These are phyloP conservation scores for Lupinus albus DNA, from an alignment of 306 rosid genomes.

Conservation along the genomic window DNA sequence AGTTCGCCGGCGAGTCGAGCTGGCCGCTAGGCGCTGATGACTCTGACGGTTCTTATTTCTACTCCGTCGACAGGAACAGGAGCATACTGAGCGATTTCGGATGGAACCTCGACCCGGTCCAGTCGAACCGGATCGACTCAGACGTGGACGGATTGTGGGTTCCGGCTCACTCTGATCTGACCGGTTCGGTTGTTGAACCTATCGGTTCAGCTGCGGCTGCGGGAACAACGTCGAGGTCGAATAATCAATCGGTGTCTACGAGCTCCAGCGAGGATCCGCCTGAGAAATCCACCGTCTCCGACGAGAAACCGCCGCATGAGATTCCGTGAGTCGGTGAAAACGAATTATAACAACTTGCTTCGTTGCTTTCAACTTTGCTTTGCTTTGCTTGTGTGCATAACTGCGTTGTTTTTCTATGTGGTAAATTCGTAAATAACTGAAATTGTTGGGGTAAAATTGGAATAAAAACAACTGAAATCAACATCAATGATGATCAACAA, in stretches of 20 bases:
- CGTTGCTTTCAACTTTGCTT: constrained; percentile 39
- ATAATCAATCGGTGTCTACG: constrained; percentile 72
- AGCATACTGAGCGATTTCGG: constrained; percentile 69
- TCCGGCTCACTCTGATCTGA: constrained; percentile 41
- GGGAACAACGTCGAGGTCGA: constrained; percentile 40
- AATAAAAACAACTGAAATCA: constrained; percentile 39
- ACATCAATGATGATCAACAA: constrained; percentile 25
- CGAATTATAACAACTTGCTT: constrained; percentile 3
- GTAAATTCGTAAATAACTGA: constrained; percentile 42
- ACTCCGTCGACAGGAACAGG: constrained; percentile 49
- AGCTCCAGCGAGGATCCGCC: constrained; percentile 84
- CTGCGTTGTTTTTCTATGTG: constrained; percentile 8
- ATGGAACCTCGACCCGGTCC: constrained; percentile 60
- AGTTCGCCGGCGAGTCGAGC: constrained; percentile 53
- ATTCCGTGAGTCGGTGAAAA: constrained; percentile 77
- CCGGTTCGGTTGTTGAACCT: constrained; percentile 41
- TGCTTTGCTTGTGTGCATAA: constrained; percentile 14
- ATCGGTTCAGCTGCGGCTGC: background rate
- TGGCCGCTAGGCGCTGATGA: constrained; percentile 55
- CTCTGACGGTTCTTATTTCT: constrained; percentile 47
- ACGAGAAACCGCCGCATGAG: constrained; percentile 61
- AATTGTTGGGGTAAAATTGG: constrained; percentile 26
- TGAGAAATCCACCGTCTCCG: constrained; percentile 72
- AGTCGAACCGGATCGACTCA: constrained; percentile 44
- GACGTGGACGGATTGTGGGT: constrained; percentile 35